Evolutionary conservation across 352 stramenopile species (phyloP).

Genomic region (Pythium graminicola): DNA sequence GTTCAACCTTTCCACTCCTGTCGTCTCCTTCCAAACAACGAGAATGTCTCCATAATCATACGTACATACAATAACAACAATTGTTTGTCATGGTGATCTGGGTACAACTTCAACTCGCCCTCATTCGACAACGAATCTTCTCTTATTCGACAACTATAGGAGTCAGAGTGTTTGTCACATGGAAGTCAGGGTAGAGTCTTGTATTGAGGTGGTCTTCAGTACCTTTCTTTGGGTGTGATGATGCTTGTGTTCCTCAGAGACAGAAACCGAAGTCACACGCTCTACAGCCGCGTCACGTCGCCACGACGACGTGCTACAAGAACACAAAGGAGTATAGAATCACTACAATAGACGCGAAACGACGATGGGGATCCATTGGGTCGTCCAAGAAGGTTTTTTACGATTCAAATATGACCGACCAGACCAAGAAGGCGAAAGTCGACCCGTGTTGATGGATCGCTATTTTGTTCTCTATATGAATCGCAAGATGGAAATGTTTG

Average conservation of each 20-base stretch:
- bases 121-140: constrained; percentile 1
- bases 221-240: constrained; percentile 7
- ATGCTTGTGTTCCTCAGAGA: neutral
- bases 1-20: neutral
- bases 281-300: too few relatives aligned
- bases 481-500: constrained; percentile 73
- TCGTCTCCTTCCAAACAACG: neutral
- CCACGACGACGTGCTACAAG: constrained; percentile 1
- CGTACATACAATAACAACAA: neutral
- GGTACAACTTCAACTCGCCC: constrained; percentile 8
- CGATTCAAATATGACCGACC: constrained; percentile 16
- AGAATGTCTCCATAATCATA: constrained; percentile 1
- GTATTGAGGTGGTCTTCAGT: constrained; percentile 3
- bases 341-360: neutral
- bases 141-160: constrained; percentile 1
- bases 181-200: constrained; percentile 3
- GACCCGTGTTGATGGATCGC: constrained; percentile 33
- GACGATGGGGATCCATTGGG: constrained; percentile 26
- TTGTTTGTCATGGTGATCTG: too few relatives aligned
- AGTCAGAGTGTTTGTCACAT: neutral
- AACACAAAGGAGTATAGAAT: neutral
- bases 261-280: constrained; percentile 22
- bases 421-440: constrained; percentile 7
- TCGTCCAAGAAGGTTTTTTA: constrained; percentile 28
- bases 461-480: constrained; percentile 76